These are phyloP conservation scores for Trypanosoma conorhini DNA, from an alignment of 208 protist species.

Conservation along the genomic window DNA sequence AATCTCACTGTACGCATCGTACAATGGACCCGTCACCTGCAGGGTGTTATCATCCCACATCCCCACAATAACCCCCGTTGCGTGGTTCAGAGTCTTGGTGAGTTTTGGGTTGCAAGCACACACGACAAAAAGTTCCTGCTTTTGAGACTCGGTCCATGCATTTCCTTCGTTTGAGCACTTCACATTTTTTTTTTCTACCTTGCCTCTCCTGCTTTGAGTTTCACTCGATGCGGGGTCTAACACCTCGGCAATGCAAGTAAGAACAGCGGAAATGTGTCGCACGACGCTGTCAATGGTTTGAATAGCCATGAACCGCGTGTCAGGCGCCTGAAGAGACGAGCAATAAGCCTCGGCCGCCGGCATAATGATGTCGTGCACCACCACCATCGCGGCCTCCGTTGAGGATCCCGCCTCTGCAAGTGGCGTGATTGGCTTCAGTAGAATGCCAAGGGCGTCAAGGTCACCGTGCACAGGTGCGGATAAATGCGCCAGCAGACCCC, in stretches of 20 bases:
- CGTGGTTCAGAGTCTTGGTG: constrained; percentile 36
- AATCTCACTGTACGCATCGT: constrained; percentile 74
- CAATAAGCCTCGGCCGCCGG: constrained; percentile 54
- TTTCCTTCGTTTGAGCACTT: not conserved
- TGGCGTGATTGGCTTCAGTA: constrained; percentile 31
- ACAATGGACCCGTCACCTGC: constrained; percentile 81
- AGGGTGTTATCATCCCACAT: constrained; percentile 91
- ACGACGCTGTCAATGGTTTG: constrained; percentile 87
- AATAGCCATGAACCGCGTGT: constrained; percentile 91
- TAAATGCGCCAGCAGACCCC: constrained; percentile 81
- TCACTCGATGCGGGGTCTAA: constrained; percentile 3
- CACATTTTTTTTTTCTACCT: constrained; percentile 12
- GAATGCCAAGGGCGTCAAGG: constrained; percentile 38
- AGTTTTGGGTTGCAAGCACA: constrained; percentile 48
- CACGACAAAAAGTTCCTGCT: constrained; percentile 11
- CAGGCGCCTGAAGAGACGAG: constrained; percentile 60
- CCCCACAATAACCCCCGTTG: constrained; percentile 78
- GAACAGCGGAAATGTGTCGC: constrained; percentile 61
- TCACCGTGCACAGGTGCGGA: constrained; percentile 53
- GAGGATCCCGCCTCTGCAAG: not conserved
- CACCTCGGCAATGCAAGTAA: constrained; percentile 30
- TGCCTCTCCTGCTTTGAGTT: constrained; percentile 13
- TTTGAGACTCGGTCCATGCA: not conserved
- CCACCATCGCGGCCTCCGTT: constrained; percentile 9
- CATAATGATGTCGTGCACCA: constrained; percentile 67